Evolutionary conservation across 2,329 filamentous ascomycete species (phyloP), one percentile per base, ranked within the genome.

Genomic region (Fusarium redolens): DNA sequence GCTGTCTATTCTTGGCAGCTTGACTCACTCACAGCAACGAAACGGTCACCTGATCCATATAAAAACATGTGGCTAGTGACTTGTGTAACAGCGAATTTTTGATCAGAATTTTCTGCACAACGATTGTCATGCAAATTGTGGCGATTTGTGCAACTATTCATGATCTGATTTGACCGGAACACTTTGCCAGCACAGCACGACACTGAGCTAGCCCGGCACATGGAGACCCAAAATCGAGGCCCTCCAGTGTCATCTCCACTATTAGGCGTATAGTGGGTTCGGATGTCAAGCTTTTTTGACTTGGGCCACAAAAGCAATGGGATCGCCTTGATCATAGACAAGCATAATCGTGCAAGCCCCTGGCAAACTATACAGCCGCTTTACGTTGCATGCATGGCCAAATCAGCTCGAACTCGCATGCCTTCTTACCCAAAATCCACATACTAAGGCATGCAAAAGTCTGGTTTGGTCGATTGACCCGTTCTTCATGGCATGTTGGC

Each of bases 361-460:
- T 31, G 55, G 47, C 55, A 55, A 58, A 40, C 61, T 35, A n/a
- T 55, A 57, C 54, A 52, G 65, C 30, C 64, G 52, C 44, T 38
- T 60, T 60, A 68, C 33, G 65, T 72, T 73, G 57, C 69, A 72
- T 73, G 30, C 61, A 70, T 38, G 47, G 47, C 52, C 69, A 55
- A 52, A 50, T 58, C 58, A 59, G 69, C 55, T 69, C 47, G 38
- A 54, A 51, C 60, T 73, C 62, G 60, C 70, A 72, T 73, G 66
- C 50, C 66, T 18, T 45, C 47, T 55, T 51, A 33, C 56, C 50
- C 47, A 50, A 33, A 60, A 54, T 45, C 58, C 65, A 72, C 69
- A 52, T 37, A 41, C 59, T 70, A 45, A 58, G 33, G 47, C 70
- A 69, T 58, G 70, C 69, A 72, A n/a, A 48, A 30, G 44, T 51